Evolutionary conservation across 345 rosid genomes (phyloP).

Genomic region (Melaleuca quinquenervia): DNA sequence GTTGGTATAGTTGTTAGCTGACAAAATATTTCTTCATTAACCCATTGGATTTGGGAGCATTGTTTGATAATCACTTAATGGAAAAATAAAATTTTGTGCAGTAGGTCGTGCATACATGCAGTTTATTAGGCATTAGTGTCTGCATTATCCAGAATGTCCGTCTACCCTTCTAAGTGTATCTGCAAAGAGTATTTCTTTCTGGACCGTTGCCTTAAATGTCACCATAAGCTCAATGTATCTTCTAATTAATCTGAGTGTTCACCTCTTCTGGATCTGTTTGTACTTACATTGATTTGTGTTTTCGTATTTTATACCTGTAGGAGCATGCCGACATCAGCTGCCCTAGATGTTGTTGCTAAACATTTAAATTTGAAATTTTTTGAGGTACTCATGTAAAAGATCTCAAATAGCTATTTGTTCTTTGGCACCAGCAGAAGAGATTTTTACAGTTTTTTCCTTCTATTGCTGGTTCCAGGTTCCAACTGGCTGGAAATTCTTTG

Average conservation of each 20-base stretch:
- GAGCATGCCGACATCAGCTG: slow-evolving; percentile 99
- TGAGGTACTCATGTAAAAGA: slow-evolving; percentile 48
- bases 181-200: not conserved
- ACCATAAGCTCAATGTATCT: not conserved
- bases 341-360: slow-evolving; percentile 94
- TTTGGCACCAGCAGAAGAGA: not conserved
- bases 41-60: not conserved
- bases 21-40: not conserved
- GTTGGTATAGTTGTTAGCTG: not conserved
- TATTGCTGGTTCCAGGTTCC: slow-evolving; percentile 55
- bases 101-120: not conserved
- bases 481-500: slow-evolving; percentile 99
- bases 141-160: not conserved
- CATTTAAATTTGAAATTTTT: slow-evolving; percentile 78
- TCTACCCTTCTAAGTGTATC: not conserved
- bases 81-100: not conserved
- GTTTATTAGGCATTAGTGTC: not conserved
- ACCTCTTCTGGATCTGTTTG: not conserved
- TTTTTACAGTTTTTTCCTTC: not conserved
- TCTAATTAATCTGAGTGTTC: not conserved
- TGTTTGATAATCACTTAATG: not conserved
- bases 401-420: not conserved
- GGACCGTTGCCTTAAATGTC: not conserved
- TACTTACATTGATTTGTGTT: not conserved
- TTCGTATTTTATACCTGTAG: slow-evolving; percentile 25